Evolutionary conservation across 768 basidiomycete species (phyloP), one percentile per base, ranked within the genome.

Genomic region (Xerocomellus dryophilus): DNA sequence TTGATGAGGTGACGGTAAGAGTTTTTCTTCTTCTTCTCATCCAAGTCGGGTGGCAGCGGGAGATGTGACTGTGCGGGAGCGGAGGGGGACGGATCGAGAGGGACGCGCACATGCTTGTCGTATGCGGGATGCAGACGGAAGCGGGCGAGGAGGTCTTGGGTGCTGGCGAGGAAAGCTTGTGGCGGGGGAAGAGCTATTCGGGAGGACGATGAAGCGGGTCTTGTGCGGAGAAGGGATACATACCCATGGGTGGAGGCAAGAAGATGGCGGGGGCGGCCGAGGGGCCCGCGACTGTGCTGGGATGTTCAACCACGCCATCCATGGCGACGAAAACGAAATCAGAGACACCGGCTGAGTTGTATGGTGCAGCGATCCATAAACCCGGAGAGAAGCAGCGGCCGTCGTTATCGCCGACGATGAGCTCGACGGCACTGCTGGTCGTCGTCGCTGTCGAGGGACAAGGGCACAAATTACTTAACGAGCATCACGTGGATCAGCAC

Each of bases 1-100:
- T 84, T 88, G 62, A 90, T 86, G 50, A 90, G 79, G 62, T 89
- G 84, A 61, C 82, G 86, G 63, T 90, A 90, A 53, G 73, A 82
- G 61, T 88, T 88, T 76, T 85, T 86, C 75, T 80, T 83, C 79
- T 85, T 90, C 79, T 75, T 77, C 54, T 86, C 83, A 17, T 76
- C 78, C 17, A 71, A 72, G n/a, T 75, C 73, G 44, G 73, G 80
- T 51, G 83, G 83, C 51, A 82, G 81, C 70, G 74, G 57, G 70
- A 67, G 51, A 70, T 67, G 60, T 66, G 69, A 59, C 43, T 61
- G 66, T 54, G 67, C 64, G 35, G 65, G 62, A 21, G 68, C 60
- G 47, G 73, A 62, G 34, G 69, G 67, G 53, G 68, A 46, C 29
- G 63, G 29, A 41, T 66, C 65, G 59, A 34, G 65, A 63, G 74